A percentile compares a stretch with the other conserved stretches of the same genome.
Conservation (phyloP, 352 stramenopile species). For the Pseudoperonospora humuli region DNA sequence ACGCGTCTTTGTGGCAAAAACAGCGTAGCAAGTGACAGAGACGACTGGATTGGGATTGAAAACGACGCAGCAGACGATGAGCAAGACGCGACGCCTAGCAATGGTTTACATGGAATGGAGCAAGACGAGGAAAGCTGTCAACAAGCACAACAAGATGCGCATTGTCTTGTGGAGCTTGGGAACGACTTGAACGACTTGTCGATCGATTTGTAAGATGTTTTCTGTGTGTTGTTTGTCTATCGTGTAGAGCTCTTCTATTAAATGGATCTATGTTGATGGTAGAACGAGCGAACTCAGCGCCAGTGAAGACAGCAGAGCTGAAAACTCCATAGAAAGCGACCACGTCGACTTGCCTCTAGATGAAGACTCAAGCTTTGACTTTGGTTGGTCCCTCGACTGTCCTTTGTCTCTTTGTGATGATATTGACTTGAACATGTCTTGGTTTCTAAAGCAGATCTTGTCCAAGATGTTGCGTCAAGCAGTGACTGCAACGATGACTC, state of each 20-base stretch:
- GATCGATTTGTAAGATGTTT: conserved; percentile 53
- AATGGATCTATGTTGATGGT: background rate
- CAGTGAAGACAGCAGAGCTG: background rate
- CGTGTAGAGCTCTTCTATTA: conserved; percentile 11
- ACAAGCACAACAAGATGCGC: too few species aligned
- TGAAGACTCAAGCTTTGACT: conserved; percentile 37
- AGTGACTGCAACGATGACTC: conserved; percentile 5
- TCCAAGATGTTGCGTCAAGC: conserved; percentile 21
- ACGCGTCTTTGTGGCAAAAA: too few species aligned
- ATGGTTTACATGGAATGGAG: too few species aligned
- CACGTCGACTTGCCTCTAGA: background rate
- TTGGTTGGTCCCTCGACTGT: conserved; percentile 26
- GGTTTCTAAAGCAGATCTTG: conserved; percentile 43
- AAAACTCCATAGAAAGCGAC: conserved; percentile 3
- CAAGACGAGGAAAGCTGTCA: too few species aligned
- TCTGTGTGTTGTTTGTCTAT: conserved; percentile 1
- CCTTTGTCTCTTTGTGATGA: background rate
- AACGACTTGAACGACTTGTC: conserved; percentile 31
- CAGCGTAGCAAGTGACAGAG: too few species aligned
- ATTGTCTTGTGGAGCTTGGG: conserved; percentile 3
- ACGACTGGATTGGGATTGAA: too few species aligned
- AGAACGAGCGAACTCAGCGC: conserved; percentile 30
- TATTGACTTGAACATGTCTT: too few species aligned
- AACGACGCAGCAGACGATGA: too few species aligned
- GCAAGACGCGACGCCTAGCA: too few species aligned